phyloP scores from a whole-genome alignment of 208 protist genomes.

The Lotmaria passim region DNA sequence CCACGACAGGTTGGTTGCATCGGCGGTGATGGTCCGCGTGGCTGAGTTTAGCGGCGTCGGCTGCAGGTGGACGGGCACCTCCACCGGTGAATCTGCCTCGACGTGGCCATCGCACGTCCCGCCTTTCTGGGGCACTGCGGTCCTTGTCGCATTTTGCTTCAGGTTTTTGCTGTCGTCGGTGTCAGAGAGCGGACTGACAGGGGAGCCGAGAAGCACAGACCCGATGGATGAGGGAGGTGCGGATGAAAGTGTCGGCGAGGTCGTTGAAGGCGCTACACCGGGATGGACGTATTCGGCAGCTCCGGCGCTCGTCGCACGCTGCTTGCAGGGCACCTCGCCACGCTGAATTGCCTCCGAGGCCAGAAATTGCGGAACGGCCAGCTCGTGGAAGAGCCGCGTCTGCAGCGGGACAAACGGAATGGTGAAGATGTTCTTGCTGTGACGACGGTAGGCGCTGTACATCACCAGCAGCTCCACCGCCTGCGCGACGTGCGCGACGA shows the following conservation, averaged over 20 bases:
- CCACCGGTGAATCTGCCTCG: background rate
- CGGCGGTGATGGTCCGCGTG: too few species aligned
- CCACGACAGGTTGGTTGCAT: constrained; percentile 13
- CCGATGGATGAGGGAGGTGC: background rate
- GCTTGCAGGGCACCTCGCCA: constrained; percentile 12
- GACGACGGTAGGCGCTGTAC: constrained; percentile 24
- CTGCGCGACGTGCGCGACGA: constrained; percentile 25
- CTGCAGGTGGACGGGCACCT: background rate
- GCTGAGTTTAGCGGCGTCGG: background rate
- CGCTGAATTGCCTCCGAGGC: constrained; percentile 36
- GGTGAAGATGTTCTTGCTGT: constrained; percentile 39
- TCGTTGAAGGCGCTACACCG: background rate
- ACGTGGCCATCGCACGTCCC: background rate
- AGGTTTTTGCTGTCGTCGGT: background rate
- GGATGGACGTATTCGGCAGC: constrained; percentile 3
- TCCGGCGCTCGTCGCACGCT: background rate
- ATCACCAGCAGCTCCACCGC: constrained; percentile 33
- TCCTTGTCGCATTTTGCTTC: background rate
- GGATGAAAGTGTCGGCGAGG: background rate
- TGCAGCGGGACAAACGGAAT: constrained; percentile 56
- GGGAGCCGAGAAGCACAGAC: constrained; percentile 10
- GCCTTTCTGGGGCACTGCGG: background rate
- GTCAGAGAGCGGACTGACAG: background rate
- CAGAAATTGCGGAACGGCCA: constrained; percentile 48
- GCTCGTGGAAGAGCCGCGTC: constrained; percentile 48